A percentile compares a stretch with the other conserved stretches of the same genome.
Conservation (phyloP, 2,329 filamentous ascomycete species). For the Claviceps sp. region DNA sequence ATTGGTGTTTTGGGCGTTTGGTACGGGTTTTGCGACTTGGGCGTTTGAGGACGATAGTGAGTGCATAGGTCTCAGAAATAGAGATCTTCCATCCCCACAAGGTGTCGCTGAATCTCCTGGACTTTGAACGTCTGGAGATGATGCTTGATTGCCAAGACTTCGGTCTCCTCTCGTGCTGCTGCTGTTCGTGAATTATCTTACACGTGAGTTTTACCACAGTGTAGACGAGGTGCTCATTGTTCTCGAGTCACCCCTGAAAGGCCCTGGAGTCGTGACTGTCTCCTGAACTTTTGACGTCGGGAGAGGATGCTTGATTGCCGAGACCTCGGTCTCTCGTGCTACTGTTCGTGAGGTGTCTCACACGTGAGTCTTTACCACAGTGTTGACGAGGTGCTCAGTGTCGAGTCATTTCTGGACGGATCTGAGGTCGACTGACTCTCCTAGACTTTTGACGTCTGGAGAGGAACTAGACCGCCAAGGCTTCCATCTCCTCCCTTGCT, state of each 20-base stretch:
- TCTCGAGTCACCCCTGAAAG: too few relatives aligned
- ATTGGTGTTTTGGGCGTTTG: slow-evolving; percentile 31
- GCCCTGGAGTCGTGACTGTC: slow-evolving; percentile 22
- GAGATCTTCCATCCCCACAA: slow-evolving; percentile 49
- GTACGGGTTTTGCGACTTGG: slow-evolving; percentile 31
- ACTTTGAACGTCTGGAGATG: slow-evolving; percentile 40
- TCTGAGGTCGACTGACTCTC: slow-evolving; percentile 45
- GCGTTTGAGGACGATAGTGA: slow-evolving; percentile 46
- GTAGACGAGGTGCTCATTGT: background rate
- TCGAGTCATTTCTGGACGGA: too few relatives aligned
- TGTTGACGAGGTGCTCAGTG: background rate
- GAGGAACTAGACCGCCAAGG: slow-evolving; percentile 90
- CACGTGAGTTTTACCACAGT: background rate
- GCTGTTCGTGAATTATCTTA: background rate
- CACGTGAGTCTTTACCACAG: background rate
- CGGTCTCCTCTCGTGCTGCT: background rate
- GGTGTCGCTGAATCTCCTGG: slow-evolving; percentile 78
- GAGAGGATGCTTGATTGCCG: slow-evolving; percentile 93
- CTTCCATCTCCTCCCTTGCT: background rate
- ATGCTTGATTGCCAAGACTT: slow-evolving; percentile 78
- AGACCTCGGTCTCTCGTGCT: slow-evolving; percentile 5
- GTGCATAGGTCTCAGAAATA: slow-evolving; percentile 42
- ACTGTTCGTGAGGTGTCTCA: background rate
- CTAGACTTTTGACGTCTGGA: slow-evolving; percentile 28
- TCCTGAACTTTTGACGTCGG: slow-evolving; percentile 28